Evolutionary conservation across 2,329 filamentous ascomycete genomes (phyloP).

Genomic region (Fusarium praegraminearum): DNA sequence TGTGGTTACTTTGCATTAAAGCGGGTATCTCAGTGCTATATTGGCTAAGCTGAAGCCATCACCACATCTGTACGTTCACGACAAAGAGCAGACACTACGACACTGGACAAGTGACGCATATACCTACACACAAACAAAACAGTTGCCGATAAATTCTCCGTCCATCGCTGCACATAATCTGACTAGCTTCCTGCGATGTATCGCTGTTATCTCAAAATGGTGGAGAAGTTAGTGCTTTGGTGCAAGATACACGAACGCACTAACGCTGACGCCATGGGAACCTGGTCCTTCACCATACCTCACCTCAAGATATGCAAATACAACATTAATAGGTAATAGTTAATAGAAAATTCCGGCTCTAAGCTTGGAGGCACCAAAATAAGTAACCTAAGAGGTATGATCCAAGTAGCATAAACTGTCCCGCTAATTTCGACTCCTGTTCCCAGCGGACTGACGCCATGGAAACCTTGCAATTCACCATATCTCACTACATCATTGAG

Average conservation of each 20-base stretch:
- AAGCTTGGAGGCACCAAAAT: too few species aligned
- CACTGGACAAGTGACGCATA: background rate
- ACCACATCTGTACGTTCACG: rapidly evolving
- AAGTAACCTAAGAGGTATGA: too few species aligned
- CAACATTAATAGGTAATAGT: too few species aligned
- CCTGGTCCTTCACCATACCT: conserved; percentile 29
- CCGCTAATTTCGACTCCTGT: too few species aligned
- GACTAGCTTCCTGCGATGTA: conserved; percentile 3
- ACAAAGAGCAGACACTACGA: background rate
- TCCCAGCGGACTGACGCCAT: too few species aligned
- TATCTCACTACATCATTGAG: too few species aligned
- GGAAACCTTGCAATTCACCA: too few species aligned
- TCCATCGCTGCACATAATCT: background rate
- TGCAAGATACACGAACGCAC: rapidly evolving
- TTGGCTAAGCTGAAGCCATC: background rate
- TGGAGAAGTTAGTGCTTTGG: conserved; percentile 34
- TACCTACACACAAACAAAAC: too few species aligned
- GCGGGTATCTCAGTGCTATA: background rate
- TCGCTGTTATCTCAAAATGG: background rate
- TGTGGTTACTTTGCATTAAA: background rate
- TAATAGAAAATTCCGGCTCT: too few species aligned
- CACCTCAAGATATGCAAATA: background rate
- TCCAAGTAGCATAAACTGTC: too few species aligned
- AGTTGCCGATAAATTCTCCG: background rate
- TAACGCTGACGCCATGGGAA: conserved; percentile 44